Percentiles rank a stretch among this genome's conserved stretches.
Conservation (phyloP, 495 filamentous ascomycete species). For the Daldinia caldariorum region DNA sequence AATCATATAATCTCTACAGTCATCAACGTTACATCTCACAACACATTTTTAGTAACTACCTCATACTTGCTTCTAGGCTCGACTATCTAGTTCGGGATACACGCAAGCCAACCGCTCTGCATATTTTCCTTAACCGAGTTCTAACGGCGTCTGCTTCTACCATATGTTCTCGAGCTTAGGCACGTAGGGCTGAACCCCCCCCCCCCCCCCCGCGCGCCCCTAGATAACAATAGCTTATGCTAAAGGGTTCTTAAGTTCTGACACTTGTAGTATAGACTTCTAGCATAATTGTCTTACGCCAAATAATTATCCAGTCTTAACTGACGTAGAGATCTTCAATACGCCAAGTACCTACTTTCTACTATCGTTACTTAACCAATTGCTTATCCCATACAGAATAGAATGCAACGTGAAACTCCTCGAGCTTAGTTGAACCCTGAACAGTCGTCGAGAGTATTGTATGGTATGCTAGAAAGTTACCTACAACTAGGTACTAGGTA, state of each 20-base stretch:
- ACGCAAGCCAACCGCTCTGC: neutral
- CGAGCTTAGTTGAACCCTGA: neutral
- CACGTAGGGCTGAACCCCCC: neutral
- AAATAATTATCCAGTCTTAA: neutral
- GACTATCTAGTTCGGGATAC: neutral
- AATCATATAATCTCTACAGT: neutral
- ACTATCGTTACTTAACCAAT: neutral
- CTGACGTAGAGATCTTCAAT: too few species aligned
- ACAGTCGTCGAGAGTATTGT: neutral
- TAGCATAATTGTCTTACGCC: neutral
- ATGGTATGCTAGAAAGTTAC: too few species aligned
- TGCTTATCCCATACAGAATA: neutral
- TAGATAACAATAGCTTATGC: too few species aligned
- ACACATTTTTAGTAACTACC: neutral
- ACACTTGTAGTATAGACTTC: neutral
- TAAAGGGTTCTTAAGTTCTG: too few species aligned
- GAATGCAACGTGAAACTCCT: neutral
- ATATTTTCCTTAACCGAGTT: neutral
- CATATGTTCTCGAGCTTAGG: neutral
- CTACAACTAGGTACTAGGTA: too few species aligned
- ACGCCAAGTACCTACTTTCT: neutral
- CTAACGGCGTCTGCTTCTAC: neutral
- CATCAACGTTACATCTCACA: neutral
- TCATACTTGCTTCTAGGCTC: too few species aligned
- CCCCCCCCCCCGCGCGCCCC: too few species aligned